Conservation (phyloP, 345 rosid genomes). For the Brassica rapa region DNA sequence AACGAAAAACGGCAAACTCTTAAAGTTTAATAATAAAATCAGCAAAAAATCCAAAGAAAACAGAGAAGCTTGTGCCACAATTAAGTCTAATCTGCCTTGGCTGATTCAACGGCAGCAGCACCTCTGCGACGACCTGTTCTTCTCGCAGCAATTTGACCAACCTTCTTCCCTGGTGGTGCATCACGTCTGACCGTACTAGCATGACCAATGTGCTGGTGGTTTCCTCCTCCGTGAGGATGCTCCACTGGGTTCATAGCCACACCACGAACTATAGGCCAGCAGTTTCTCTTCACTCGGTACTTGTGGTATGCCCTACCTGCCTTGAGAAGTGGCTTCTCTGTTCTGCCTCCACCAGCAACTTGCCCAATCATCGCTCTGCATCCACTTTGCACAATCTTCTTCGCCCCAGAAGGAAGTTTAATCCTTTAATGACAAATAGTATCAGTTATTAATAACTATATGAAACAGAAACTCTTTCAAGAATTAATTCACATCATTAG, state of each 20-base stretch:
- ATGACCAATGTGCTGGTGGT: conserved; percentile 80
- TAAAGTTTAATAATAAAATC: not conserved
- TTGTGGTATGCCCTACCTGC: conserved; percentile 75
- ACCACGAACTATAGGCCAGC: conserved; percentile 79
- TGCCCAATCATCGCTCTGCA: conserved; percentile 78
- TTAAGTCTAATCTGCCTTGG: conserved; percentile 47
- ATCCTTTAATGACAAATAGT: conserved; percentile 32
- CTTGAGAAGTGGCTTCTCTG: conserved; percentile 75
- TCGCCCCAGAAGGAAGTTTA: conserved; percentile 69
- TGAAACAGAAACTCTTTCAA: not conserved
- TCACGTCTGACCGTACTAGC: conserved; percentile 69
- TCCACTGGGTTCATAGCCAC: conserved; percentile 83
- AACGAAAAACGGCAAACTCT: not conserved
- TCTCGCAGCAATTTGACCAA: conserved; percentile 67
- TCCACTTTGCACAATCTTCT: conserved; percentile 58
- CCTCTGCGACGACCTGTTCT: conserved; percentile 73
- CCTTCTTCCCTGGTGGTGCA: conserved; percentile 61
- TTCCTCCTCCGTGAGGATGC: conserved; percentile 85
- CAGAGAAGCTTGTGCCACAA: conserved; percentile 1
- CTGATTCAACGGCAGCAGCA: conserved; percentile 57
- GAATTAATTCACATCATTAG: not conserved
- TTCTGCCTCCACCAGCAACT: conserved; percentile 76
- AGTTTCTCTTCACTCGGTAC: conserved; percentile 64
- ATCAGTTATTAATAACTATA: not conserved
- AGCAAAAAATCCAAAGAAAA: not conserved